Conservation (phyloP, 2,329 filamentous ascomycete species). For the Stemphylium beticola region DNA sequence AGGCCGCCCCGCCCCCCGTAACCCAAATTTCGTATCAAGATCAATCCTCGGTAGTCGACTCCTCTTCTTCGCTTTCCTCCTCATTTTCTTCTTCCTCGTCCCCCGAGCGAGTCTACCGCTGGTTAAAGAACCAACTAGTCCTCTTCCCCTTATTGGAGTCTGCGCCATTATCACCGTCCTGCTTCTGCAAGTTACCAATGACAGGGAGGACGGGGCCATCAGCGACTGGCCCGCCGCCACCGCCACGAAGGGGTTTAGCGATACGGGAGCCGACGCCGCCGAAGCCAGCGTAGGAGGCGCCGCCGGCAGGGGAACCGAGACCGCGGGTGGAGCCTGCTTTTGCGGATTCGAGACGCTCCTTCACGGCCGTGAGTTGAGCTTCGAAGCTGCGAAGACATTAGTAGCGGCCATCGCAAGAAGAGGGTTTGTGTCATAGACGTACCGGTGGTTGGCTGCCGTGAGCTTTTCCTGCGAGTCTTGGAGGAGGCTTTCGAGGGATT, state of each 20-base stretch:
- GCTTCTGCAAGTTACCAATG: slow-evolving; percentile 55
- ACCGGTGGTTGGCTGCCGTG: slow-evolving; percentile 96
- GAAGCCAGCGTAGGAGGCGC: slow-evolving; percentile 69
- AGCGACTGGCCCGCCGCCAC: slow-evolving; percentile 53
- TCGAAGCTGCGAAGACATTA: slow-evolving; percentile 75
- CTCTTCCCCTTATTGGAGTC: slow-evolving; percentile 66
- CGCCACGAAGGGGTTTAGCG: slow-evolving; percentile 65
- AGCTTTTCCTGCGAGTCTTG: slow-evolving; percentile 99
- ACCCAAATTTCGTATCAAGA: background rate
- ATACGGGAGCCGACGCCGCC: slow-evolving; percentile 62
- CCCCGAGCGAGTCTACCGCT: slow-evolving; percentile 10
- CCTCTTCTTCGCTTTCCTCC: background rate
- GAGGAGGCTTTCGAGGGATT: slow-evolving; percentile 87
- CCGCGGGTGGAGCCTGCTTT: slow-evolving; percentile 90
- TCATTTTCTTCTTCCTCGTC: background rate
- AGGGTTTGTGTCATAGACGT: slow-evolving; percentile 50
- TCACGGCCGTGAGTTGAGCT: slow-evolving; percentile 93
- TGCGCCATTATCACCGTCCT: slow-evolving; percentile 55
- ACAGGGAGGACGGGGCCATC: slow-evolving; percentile 50
- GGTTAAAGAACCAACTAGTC: slow-evolving; percentile 75
- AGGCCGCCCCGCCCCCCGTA: background rate
- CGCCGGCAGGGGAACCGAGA: slow-evolving; percentile 66
- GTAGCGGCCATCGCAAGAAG: background rate
- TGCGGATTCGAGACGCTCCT: slow-evolving; percentile 94
- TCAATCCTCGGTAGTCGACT: background rate